Evolutionary conservation across 139 green algal species (phyloP), one percentile per base, ranked within the genome.

Genomic region (Picochlorum sp.): DNA sequence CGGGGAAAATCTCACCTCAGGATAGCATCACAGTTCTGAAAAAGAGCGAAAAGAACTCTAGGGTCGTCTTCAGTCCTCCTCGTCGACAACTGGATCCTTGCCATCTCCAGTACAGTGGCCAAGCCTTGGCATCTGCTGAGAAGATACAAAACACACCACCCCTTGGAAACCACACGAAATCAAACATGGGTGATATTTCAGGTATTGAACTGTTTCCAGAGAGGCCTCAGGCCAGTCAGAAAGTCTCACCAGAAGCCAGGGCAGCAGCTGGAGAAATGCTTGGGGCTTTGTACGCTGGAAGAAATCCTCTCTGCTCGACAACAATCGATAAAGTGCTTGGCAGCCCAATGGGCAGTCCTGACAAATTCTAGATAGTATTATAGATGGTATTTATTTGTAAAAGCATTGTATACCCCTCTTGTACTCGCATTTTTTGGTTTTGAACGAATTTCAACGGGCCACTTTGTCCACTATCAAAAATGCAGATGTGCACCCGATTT

Each of bases 211-310:
- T 21, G 47, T 54, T 54, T 10, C n/a, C 47, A 54, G n/a, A 21
- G 47, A 23, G 18, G 7, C 47, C 16, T 54, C 47, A 54, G 6
- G 11, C 47, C 16, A 54, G 16, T 6, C 47, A 54, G 7, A 65
- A 57, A 18, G 44, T 65, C 1, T 65, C 58, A 18, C 58, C 58
- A 28, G 41, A 49, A 9, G 58, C 58, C 13, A 26, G 13, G 6
- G 58, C 41, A 57, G 58, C 58, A 24, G 58, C 58, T 51, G 11
- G n/a, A 1, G 20, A 31, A 28, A 58, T 65, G 58, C 13, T 65
- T 3, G 58, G 58, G 7, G 18, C 58, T 11, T 11, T 65, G 58
- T 65, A 65, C 21, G 16, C 16, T 41, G 51, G 51, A 6, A 23
- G 51, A 38, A 59, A 41, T 41, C 34, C 34, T 13, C 34, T 41